Conservation (phyloP, 2,329 filamentous ascomycete species). For the Scedosporium dehoogii region DNA sequence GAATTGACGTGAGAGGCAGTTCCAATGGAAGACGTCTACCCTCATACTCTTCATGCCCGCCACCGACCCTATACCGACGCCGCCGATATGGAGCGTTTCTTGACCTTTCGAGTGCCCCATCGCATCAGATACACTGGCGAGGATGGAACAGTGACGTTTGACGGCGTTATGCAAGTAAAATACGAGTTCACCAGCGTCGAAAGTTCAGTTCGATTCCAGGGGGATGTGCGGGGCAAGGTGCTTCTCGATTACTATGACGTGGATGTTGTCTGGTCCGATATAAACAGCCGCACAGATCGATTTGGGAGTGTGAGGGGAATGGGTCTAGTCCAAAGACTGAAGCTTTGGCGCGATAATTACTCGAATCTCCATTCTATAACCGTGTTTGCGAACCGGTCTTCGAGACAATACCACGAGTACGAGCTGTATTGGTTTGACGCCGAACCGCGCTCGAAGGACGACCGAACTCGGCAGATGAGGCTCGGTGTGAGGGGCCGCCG, state of each 20-base stretch:
- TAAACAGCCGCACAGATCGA: constrained; percentile 36
- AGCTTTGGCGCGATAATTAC: constrained; percentile 40
- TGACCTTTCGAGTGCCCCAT: constrained; percentile 37
- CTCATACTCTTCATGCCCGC: constrained; percentile 38
- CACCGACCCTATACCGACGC: constrained; percentile 41
- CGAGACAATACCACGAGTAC: constrained; percentile 37
- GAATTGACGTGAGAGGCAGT: constrained; percentile 20
- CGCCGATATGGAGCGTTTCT: constrained; percentile 37
- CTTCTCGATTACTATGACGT: constrained; percentile 41
- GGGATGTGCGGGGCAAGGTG: constrained; percentile 36
- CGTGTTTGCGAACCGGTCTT: constrained; percentile 35
- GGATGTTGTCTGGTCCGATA: constrained; percentile 42
- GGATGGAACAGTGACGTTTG: constrained; percentile 35
- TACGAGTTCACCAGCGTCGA: constrained; percentile 42
- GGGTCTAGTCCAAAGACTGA: constrained; percentile 40
- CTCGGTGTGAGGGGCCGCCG: constrained; percentile 30
- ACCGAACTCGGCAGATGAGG: constrained; percentile 33
- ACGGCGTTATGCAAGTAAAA: constrained; percentile 35
- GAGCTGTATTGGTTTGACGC: constrained; percentile 36
- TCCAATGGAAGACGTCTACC: constrained; percentile 36
- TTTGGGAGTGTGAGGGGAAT: constrained; percentile 41
- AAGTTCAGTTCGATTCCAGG: constrained; percentile 36
- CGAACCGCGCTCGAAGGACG: constrained; percentile 34
- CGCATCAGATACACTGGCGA: constrained; percentile 36
- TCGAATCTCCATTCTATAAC: constrained; percentile 37